Evolutionary conservation across 768 basidiomycete species (phyloP), one percentile per base, ranked within the genome.

Genomic region (Amanita thiersii): DNA sequence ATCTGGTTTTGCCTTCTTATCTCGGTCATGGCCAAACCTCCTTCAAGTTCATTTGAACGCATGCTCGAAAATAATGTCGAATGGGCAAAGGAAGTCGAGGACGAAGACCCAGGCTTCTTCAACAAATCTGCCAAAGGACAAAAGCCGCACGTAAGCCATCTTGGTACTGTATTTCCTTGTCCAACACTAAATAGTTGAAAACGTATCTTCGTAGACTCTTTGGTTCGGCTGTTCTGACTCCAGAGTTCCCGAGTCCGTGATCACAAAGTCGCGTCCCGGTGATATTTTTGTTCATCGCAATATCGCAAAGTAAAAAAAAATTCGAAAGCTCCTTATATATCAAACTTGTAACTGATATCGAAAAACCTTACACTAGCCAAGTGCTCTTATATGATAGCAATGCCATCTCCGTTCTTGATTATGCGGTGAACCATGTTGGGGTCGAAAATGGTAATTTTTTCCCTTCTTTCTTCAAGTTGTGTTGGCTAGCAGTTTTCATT

Each of bases 151-250:
- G 84, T 77, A 45, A 18, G 66, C 25, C 7, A 29, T 47, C 24
- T 5, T n/a, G n/a, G n/a, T n/a, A n/a, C n/a, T n/a, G n/a, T n/a
- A n/a, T n/a, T n/a, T n/a, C n/a, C n/a, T n/a, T n/a, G n/a, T n/a
- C n/a, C n/a, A n/a, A n/a, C n/a, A n/a, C n/a, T n/a, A n/a, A n/a
- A n/a, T n/a, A n/a, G n/a, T n/a, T n/a, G n/a, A n/a, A n/a, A 51
- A 24, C 32, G 36, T 45, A 44, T 36, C 41, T 36, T 33, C 30
- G 5, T 37, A 86, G 84, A 66, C 81, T 8, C 73, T 85, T 50
- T 87, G 82, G 83, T 74, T 87, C 53, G 82, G 84, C 37, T 87
- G 84, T 57, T 73, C 87, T 26, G 90, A 93, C 58, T 91, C 87
- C 8, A 70, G 90, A 48, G 84, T 90, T 2, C 87, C 87, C 15